These are phyloP conservation scores for Selaginella tamariscina DNA, from an alignment of 75 land plant genomes.

Conservation along the genomic window DNA sequence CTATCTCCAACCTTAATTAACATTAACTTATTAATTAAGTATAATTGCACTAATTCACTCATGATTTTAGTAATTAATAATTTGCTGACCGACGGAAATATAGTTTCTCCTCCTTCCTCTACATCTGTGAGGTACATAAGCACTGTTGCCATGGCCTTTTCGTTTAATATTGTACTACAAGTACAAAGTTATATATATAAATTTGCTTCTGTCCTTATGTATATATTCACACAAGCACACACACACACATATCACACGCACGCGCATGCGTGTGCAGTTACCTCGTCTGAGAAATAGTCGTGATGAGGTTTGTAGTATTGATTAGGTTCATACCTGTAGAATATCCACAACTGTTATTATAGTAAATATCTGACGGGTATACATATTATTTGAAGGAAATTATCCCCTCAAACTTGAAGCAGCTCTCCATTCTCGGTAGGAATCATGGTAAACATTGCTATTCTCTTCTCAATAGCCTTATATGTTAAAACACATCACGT, in stretches of 20 bases:
- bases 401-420: slow-evolving; percentile 84
- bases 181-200: slow-evolving; percentile 1
- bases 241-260: too few species aligned
- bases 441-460: slow-evolving; percentile 81
- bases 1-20: too few species aligned
- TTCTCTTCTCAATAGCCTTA: slow-evolving; percentile 89
- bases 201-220: too few species aligned
- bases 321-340: slow-evolving; percentile 66
- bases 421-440: slow-evolving; percentile 96
- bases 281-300: slow-evolving; percentile 91
- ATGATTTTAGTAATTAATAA: too few species aligned
- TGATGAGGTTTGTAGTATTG: slow-evolving; percentile 85
- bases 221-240: too few species aligned
- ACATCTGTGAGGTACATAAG: slow-evolving; percentile 84
- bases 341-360: background rate
- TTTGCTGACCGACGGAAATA: slow-evolving; percentile 90
- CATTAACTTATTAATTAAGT: too few species aligned
- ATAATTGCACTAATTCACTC: too few species aligned
- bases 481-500: slow-evolving; percentile 17
- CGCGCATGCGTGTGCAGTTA: too few species aligned
- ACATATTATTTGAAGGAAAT: slow-evolving; percentile 9
- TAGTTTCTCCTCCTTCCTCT: slow-evolving; percentile 89
- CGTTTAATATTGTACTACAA: slow-evolving; percentile 76
- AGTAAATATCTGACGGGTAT: background rate
- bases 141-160: slow-evolving; percentile 96